Evolutionary conservation across 2,329 filamentous ascomycete genomes (phyloP), one percentile per base, ranked within the genome.

Genomic region (Tolypocladium sp.): DNA sequence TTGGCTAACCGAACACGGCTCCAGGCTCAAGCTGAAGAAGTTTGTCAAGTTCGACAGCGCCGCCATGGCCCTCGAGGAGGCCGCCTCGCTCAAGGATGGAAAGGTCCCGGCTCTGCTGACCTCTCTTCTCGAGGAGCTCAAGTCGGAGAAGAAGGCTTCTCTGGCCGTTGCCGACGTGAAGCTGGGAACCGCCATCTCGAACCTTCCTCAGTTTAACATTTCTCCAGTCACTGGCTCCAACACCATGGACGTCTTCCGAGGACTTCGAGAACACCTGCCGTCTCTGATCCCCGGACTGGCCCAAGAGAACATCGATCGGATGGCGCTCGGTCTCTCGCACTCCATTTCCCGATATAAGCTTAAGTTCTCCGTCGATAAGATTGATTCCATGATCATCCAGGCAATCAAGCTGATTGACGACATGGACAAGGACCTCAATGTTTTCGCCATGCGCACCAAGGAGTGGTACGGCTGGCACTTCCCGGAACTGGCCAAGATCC

Each of bases 391-490:
- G 94, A 96, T 99, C 71, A 92, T 99, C 60, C 94, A 99, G 78
- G 92, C 92, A 59, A 94, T 99, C 72, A 88, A 89, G 64, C 85
- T 97, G 57, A 82, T 99, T 54, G 94, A 99, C 72, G 94, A 99
- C 65, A 80, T 99, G 62, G 94, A 99, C 80, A 99, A 99, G 82
- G 94, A 99, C 77, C 82, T 99, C 64, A 99, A 99, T 81, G 94
- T 91, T 68, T 97, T 97, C 72, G 93, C 94, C 64, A 99, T 99
- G 94, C 85, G 94, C 74, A 92, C 97, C 63, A 97, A 97, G 86
- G 94, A 99, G 77, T 99, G 94, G 94, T 99, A 99, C 73, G 94
- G 94, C 70, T 99, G 94, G 94, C 94, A 97, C 77, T 99, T 97
- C 81, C 94, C 94, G 46, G 94, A 99, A 80, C 87, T 99, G 83